phyloP scores from a whole-genome alignment of 2,329 filamentous ascomycete genomes.

The Teratosphaeria destructans region DNA sequence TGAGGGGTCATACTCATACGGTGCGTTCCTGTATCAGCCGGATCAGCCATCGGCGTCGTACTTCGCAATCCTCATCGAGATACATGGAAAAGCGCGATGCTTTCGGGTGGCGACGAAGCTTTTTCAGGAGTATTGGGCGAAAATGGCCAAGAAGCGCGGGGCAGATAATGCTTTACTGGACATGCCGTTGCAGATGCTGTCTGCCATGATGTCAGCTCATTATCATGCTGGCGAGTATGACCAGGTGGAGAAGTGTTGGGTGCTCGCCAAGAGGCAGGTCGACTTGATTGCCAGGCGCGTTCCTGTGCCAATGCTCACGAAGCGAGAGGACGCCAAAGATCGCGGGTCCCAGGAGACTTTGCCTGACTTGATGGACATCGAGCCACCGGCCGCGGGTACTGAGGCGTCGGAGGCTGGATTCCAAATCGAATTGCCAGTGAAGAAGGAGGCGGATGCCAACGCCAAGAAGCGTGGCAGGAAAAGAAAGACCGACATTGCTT shows the following conservation, averaged over 20 bases:
- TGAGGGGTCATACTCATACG: slow-evolving; percentile 28
- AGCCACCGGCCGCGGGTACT: background rate
- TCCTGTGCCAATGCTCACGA: slow-evolving; percentile 11
- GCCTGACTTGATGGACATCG: slow-evolving; percentile 1
- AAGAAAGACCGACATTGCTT: background rate
- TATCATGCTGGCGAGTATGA: slow-evolving; percentile 47
- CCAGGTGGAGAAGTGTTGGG: slow-evolving; percentile 58
- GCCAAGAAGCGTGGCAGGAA: background rate
- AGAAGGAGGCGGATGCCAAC: background rate
- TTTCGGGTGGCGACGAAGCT: slow-evolving; percentile 44
- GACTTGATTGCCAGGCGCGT: slow-evolving; percentile 23
- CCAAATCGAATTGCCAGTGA: background rate
- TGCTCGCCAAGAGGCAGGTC: slow-evolving; percentile 46
- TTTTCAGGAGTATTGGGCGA: slow-evolving; percentile 40
- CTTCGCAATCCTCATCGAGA: slow-evolving; percentile 46
- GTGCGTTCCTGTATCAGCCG: slow-evolving; percentile 21
- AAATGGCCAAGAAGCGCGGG: background rate
- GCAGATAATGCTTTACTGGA: background rate
- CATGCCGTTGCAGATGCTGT: slow-evolving; percentile 17
- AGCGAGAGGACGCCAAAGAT: background rate
- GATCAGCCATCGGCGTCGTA: slow-evolving; percentile 33
- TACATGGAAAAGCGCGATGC: slow-evolving; percentile 40
- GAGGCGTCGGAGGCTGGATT: slow-evolving; percentile 6
- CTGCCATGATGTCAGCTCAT: slow-evolving; percentile 58
- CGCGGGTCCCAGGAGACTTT: background rate